These are phyloP conservation scores for Arachis stenosperma DNA, from an alignment of 306 rosid species.

Conservation along the genomic window DNA sequence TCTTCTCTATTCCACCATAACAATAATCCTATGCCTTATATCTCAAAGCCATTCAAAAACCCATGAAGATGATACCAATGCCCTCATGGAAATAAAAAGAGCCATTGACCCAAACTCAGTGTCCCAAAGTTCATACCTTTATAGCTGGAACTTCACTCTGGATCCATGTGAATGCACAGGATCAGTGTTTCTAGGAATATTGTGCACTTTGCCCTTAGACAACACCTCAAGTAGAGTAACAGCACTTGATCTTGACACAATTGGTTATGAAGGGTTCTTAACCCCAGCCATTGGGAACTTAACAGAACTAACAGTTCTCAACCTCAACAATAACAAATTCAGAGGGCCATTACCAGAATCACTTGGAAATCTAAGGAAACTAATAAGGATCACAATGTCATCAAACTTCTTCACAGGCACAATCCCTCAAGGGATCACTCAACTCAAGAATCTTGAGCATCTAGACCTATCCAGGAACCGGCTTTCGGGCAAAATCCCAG, in stretches of 20 bases:
- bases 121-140: conserved; percentile 39
- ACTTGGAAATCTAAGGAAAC: conserved; percentile 45
- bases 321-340: conserved; percentile 49
- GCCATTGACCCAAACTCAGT: conserved; percentile 54
- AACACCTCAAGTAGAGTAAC: conserved; percentile 51
- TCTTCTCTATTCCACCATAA: conserved; percentile 29
- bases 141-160: conserved; percentile 48
- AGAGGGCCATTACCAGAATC: conserved; percentile 52
- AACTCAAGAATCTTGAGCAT: conserved; percentile 40
- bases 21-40: conserved; percentile 11
- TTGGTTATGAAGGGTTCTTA: conserved; percentile 56
- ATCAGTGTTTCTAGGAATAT: conserved; percentile 52
- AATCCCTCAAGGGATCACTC: conserved; percentile 36
- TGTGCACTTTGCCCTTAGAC: conserved; percentile 47
- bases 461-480: conserved; percentile 46
- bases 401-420: conserved; percentile 49
- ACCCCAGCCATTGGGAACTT: conserved; percentile 51
- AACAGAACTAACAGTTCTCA: conserved; percentile 45
- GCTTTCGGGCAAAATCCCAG: conserved; percentile 47
- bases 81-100: conserved; percentile 41
- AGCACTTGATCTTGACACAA: conserved; percentile 50
- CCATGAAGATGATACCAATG: conserved; percentile 34
- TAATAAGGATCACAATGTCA: conserved; percentile 49
- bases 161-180: conserved; percentile 53
- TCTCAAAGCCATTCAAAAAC: conserved; percentile 38